Base-by-base conservation (phyloP, 805 yeast genomes). In the Pichia cephalocereana region DNA sequence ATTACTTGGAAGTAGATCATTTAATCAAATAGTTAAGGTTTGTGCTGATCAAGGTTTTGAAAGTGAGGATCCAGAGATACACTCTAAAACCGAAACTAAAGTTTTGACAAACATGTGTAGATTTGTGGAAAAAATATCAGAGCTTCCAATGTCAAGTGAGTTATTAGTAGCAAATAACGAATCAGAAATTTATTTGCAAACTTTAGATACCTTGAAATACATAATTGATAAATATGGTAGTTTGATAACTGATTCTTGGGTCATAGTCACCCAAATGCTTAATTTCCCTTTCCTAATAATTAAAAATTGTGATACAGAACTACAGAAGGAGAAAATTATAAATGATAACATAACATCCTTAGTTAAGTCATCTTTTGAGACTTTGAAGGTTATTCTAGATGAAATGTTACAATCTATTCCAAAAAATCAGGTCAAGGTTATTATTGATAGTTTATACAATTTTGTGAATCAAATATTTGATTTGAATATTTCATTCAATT, bases 401-500 rank as follows among this genome's bases (percentile, higher is more conserved):
- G 97, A 91, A 60, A 88, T 91, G 57, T 64, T 93, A 43, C 80
- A 78, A 38, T 70, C 80, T 4, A 68, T 93, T 11, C 96, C 97
- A 0, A 64, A 74, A 34, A 67, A 70, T n/a, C 83, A 82, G 47
- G 70, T 86, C 37, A 76, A 74, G 49, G 70, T 73, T 2, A 74
- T 90, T 39, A 79, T 89, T 49, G 88, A 86, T 53, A 79, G 90
- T 1, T 68, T 91, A 37, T 76, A 74, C 56, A 76, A 79, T 52
- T 91, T 87, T 64, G 82, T 87, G 34, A 66, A 73, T 2, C 98
- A 93, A 58, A 67, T 64, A 1, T 71, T 70, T 52, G 96, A 91
- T 54, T 64, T 91, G 54, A 91, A 91, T 62, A 86, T 88, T 19
- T 86, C 97, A 0, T 89, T 91, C 61, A 86, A 95, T 44, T 82